Evolutionary conservation across 2,329 filamentous ascomycete species (phyloP), one percentile per base, ranked within the genome.

Genomic region (Geosmithia putterillii): DNA sequence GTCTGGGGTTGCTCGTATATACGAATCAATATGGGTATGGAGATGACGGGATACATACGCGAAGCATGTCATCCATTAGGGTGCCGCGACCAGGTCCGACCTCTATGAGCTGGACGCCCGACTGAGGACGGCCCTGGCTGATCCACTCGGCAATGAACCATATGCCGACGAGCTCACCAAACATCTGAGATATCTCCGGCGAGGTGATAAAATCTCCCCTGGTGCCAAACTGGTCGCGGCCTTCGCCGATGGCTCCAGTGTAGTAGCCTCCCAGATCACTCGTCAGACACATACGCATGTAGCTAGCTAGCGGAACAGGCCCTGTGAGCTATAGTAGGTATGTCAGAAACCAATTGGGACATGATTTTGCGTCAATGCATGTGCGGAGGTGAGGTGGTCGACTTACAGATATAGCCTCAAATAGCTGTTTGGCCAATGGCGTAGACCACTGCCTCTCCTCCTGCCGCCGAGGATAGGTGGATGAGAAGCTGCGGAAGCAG

Each of bases 81-180:
- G 92, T 98, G 14, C 92, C 92, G 59, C 90, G 79, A 12, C 92
- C 92, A 3, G 92, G 92, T 0, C 92, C 92, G 51, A 96, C 80
- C 63, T 98, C 92, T 56, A 98, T 87, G 50, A 98, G 70, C 58
- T 95, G 83, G 15, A 95, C 80, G 21, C 86, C 86, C 23, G 74
- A 70, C 47, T 67, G 76, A 44, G 76, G 83, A 47, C 73, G 74
- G 15, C 88, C 89, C 60, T 98, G 92, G 36, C 84, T 83, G 60
- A 96, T 85, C 90, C 92, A 98, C 70, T 98, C 92, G 37, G 90
- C 81, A 42, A 96, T 82, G 48, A 95, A 81, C 92, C 92, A 98
- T 52, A 98, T 77, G 4, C 87, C 92, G 45, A 96, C 71, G 22
- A 98, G 72, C 65, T 98, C 92, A 20, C 92, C 92, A 64, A 98